A percentile compares a stretch with the other conserved stretches of the same genome.
These are phyloP conservation scores for Melaleuca alternifolia DNA, from an alignment of 345 rosid species.

Conservation along the genomic window DNA sequence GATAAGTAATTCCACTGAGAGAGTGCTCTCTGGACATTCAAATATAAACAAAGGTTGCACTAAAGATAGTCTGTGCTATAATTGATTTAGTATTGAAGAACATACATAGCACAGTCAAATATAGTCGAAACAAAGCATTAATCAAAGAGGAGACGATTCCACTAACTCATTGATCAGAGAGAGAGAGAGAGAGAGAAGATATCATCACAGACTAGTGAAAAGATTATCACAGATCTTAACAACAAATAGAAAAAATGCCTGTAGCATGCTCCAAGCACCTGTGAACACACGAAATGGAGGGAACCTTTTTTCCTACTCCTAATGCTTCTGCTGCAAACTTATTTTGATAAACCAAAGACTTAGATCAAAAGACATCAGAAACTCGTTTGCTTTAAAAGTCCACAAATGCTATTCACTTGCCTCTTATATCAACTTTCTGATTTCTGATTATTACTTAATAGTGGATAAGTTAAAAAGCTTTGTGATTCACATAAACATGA, in stretches of 20 bases:
- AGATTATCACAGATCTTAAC: neutral
- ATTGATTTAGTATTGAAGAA: neutral
- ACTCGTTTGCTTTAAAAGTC: neutral
- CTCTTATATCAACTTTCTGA: neutral
- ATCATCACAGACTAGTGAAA: no score
- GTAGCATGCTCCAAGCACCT: neutral
- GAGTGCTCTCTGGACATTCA: neutral
- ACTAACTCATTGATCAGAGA: neutral
- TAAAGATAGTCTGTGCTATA: neutral
- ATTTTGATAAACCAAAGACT: neutral
- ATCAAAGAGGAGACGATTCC: neutral
- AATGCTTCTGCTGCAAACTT: neutral
- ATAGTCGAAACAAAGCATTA: neutral
- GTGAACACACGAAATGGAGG: neutral
- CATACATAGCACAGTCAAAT: neutral
- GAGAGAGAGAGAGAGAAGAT: neutral
- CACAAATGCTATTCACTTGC: neutral
- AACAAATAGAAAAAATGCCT: neutral
- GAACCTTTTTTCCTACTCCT: neutral
- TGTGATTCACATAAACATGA: neutral
- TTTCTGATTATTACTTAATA: neutral
- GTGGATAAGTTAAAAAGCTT: neutral
- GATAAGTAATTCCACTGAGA: neutral
- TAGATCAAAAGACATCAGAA: neutral
- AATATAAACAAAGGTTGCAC: neutral